Conservation (phyloP, 768 basidiomycete genomes). For the Candolleomyces efflorescens region DNA sequence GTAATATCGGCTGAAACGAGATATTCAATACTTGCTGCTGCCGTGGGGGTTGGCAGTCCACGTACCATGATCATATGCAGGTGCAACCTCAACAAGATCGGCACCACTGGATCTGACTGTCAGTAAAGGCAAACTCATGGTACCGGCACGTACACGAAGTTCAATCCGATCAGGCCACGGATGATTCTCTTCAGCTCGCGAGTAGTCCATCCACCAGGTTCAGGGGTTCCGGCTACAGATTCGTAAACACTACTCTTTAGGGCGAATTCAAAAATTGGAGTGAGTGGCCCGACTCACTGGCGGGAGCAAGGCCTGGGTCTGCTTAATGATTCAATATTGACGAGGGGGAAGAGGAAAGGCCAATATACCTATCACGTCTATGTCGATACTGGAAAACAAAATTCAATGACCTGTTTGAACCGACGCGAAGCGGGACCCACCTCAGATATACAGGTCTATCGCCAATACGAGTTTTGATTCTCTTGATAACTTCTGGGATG, state of each 20-base stretch:
- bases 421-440: constrained; percentile 27
- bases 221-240: constrained; percentile 81
- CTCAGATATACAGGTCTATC: constrained; percentile 75
- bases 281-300: constrained; percentile 47
- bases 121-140: not conserved
- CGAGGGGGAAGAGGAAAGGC: not conserved
- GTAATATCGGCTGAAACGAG: constrained; percentile 56
- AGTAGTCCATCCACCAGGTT: constrained; percentile 81
- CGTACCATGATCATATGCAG: constrained; percentile 67
- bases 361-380: constrained; percentile 69
- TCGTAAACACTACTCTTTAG: constrained; percentile 6
- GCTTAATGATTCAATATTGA: not conserved
- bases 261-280: not conserved
- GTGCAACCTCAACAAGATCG: constrained; percentile 72
- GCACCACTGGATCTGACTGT: constrained; percentile 43
- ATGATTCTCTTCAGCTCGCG: constrained; percentile 79
- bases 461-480: constrained; percentile 71
- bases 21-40: not conserved
- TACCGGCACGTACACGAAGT: constrained; percentile 60
- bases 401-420: not conserved
- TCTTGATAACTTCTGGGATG: constrained; percentile 59
- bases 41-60: constrained; percentile 1
- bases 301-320: constrained; percentile 79
- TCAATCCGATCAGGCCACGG: constrained; percentile 72
- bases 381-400: constrained; percentile 54